Evolutionary conservation across 176 grass and related monocot genomes (phyloP).

Genomic region (Avena insularis): DNA sequence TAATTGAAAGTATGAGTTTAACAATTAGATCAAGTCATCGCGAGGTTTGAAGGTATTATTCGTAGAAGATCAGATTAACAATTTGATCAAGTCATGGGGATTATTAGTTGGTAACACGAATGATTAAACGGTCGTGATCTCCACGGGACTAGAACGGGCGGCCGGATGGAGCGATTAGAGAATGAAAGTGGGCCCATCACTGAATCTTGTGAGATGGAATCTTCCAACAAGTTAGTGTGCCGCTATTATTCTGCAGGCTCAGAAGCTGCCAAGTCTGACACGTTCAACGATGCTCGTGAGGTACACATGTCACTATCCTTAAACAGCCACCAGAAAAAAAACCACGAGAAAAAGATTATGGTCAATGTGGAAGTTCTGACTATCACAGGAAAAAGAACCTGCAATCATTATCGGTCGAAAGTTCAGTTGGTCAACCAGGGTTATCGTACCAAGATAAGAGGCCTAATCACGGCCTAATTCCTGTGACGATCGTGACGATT

Average conservation of each 20-base stretch:
- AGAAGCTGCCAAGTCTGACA: slow-evolving; percentile 37
- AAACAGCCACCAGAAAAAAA: background rate
- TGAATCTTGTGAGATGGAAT: background rate
- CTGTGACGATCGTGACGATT: no score
- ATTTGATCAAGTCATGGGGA: background rate
- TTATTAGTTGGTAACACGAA: background rate
- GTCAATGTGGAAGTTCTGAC: no score
- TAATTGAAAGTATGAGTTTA: background rate
- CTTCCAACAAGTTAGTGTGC: background rate
- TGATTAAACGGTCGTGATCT: background rate
- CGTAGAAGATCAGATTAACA: background rate
- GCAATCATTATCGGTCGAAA: background rate
- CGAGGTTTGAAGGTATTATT: background rate
- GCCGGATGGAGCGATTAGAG: background rate
- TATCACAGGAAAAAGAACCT: background rate
- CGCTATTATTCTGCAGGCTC: background rate
- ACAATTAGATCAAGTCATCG: slow-evolving; percentile 8
- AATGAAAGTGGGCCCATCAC: background rate
- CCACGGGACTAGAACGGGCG: background rate
- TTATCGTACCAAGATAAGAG: background rate
- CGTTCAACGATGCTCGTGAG: slow-evolving; percentile 19
- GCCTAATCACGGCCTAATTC: background rate
- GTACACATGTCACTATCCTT: slow-evolving; percentile 15
- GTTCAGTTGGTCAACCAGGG: background rate
- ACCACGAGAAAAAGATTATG: no score